Evolutionary conservation across 2,329 filamentous ascomycete genomes (phyloP).

Genomic region (Zalaria obscura): DNA sequence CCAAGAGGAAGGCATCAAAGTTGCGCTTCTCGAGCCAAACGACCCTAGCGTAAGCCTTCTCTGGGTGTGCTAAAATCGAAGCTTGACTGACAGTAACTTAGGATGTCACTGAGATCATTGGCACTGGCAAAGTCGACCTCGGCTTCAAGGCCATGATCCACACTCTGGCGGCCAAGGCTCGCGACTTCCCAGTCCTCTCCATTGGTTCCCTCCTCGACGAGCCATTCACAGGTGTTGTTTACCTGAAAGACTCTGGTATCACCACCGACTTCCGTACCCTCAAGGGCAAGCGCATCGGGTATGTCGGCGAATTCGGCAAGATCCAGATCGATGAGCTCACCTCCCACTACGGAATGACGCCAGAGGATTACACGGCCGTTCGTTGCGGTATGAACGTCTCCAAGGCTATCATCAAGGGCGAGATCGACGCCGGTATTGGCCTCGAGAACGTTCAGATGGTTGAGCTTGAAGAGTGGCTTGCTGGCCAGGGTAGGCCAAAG

Average conservation of each 20-base stretch:
- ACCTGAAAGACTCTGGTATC: slow-evolving; percentile 61
- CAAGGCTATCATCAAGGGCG: slow-evolving; percentile 58
- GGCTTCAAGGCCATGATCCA: slow-evolving; percentile 80
- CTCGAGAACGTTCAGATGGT: slow-evolving; percentile 78
- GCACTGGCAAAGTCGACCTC: slow-evolving; percentile 60
- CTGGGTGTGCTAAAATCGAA: background rate
- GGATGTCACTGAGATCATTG: slow-evolving; percentile 72
- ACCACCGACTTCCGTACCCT: slow-evolving; percentile 61
- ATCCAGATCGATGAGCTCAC: slow-evolving; percentile 75
- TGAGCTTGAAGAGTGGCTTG: slow-evolving; percentile 64
- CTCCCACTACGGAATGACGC: slow-evolving; percentile 60
- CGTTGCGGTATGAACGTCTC: slow-evolving; percentile 73
- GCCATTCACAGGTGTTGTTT: slow-evolving; percentile 66
- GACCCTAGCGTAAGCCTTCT: slow-evolving; percentile 49
- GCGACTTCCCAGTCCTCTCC: slow-evolving; percentile 57
- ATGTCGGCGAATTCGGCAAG: slow-evolving; percentile 70
- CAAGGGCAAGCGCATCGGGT: slow-evolving; percentile 64
- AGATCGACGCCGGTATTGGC: slow-evolving; percentile 62
- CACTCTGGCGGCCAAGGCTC: slow-evolving; percentile 63
- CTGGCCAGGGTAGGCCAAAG: slow-evolving; percentile 44
- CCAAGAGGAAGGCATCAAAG: slow-evolving; percentile 61
- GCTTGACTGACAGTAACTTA: slow-evolving; percentile 13
- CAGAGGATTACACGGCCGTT: slow-evolving; percentile 59
- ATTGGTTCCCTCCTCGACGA: slow-evolving; percentile 66
- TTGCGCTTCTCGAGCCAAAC: slow-evolving; percentile 63